phyloP scores from a whole-genome alignment of 2,329 filamentous ascomycete genomes.

The Fusarium scirpi region DNA sequence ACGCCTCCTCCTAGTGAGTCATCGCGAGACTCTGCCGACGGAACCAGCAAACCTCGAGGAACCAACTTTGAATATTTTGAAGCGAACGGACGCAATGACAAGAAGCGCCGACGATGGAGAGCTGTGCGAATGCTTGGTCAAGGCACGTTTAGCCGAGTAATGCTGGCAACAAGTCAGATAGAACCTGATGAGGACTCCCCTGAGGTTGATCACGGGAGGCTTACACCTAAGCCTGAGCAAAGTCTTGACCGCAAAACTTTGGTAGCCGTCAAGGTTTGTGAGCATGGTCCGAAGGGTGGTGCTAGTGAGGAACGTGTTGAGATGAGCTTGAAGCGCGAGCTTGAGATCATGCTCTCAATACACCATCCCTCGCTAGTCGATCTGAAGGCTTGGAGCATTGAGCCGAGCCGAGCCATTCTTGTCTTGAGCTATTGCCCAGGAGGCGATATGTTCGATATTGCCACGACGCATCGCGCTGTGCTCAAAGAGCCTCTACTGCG shows the following conservation, averaged over 20 bases:
- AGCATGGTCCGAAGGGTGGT: slow-evolving; percentile 92
- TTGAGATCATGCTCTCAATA: slow-evolving; percentile 91
- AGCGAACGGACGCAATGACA: slow-evolving; percentile 73
- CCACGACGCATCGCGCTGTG: slow-evolving; percentile 76
- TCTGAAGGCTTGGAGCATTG: slow-evolving; percentile 90
- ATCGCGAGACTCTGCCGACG: slow-evolving; percentile 60
- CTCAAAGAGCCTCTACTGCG: slow-evolving; percentile 78
- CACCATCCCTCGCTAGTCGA: slow-evolving; percentile 91
- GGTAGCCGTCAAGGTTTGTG: slow-evolving; percentile 94
- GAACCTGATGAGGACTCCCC: slow-evolving; percentile 61
- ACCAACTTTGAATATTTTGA: slow-evolving; percentile 73
- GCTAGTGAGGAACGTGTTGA: slow-evolving; percentile 94
- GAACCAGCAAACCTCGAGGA: slow-evolving; percentile 57
- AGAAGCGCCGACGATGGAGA: slow-evolving; percentile 81
- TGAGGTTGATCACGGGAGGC: slow-evolving; percentile 50
- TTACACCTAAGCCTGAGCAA: slow-evolving; percentile 48
- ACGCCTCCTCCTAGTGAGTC: slow-evolving; percentile 87
- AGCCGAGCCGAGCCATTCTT: slow-evolving; percentile 83
- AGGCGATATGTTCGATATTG: slow-evolving; percentile 94
- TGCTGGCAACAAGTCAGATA: slow-evolving; percentile 86
- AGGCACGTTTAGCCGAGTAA: slow-evolving; percentile 94
- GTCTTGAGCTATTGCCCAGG: slow-evolving; percentile 93
- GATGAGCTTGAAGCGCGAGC: slow-evolving; percentile 91
- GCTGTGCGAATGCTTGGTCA: slow-evolving; percentile 85
- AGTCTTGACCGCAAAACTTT: slow-evolving; percentile 76